Evolutionary conservation across 148 eudicot genomes (phyloP).

Genomic region (Euryodendron excelsum): DNA sequence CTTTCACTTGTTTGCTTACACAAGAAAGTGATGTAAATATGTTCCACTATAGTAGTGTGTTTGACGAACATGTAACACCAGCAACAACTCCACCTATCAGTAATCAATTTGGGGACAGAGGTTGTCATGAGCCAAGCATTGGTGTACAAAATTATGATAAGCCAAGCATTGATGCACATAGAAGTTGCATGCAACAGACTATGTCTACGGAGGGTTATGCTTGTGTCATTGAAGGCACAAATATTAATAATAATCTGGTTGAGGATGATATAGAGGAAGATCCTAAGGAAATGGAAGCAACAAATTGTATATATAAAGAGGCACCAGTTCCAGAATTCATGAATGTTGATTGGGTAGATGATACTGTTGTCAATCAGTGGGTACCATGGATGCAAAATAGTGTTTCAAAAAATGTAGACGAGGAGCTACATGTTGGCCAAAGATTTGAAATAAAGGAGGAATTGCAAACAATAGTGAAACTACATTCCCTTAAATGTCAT

Average conservation of each 20-base stretch:
- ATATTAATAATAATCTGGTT: conserved; percentile 5
- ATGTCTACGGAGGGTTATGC: background rate
- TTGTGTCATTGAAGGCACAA: background rate
- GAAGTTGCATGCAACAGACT: background rate
- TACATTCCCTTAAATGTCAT: background rate
- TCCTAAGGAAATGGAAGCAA: background rate
- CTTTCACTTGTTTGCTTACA: background rate
- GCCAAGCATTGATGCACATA: background rate
- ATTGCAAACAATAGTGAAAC: background rate
- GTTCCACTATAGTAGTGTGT: background rate
- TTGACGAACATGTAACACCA: background rate
- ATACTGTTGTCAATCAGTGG: background rate
- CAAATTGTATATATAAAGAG: background rate
- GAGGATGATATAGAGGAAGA: background rate
- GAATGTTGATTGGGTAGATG: background rate
- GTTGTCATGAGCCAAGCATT: background rate
- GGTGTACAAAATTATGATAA: background rate
- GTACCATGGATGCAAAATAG: background rate
- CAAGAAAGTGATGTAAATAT: background rate
- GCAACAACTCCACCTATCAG: too few relatives aligned
- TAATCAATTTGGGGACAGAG: background rate
- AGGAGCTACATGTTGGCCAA: background rate
- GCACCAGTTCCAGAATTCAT: background rate
- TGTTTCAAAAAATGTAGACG: background rate
- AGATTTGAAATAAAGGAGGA: background rate